Percentiles rank a stretch among this genome's conserved stretches.
Conservation (phyloP, 441 rosid species). For the Sinapis alba region DNA sequence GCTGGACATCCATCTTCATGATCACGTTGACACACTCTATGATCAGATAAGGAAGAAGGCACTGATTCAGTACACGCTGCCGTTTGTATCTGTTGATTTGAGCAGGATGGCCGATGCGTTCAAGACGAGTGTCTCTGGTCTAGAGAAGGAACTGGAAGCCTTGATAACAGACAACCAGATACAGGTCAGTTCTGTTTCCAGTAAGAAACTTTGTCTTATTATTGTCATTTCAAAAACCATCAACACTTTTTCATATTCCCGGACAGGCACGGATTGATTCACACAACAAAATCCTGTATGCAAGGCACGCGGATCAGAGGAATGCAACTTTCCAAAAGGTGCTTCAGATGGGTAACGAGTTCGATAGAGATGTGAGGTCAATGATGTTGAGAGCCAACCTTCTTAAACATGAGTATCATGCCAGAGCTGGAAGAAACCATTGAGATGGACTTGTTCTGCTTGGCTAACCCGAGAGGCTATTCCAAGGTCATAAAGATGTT, state of each 20-base stretch:
- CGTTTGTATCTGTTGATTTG: slow-evolving; percentile 96
- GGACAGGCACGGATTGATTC: slow-evolving; percentile 97
- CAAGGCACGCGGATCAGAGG: slow-evolving; percentile 97
- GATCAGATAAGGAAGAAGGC: slow-evolving; percentile 96
- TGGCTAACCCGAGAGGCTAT: slow-evolving; percentile 21
- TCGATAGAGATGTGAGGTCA: slow-evolving; percentile 83
- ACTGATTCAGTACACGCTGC: slow-evolving; percentile 92
- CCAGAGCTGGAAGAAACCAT: slow-evolving; percentile 61
- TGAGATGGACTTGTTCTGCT: slow-evolving; percentile 29
- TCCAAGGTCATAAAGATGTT: slow-evolving; percentile 4
- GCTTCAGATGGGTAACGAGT: slow-evolving; percentile 89
- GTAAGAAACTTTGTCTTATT: neutral
- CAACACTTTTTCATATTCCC: neutral
- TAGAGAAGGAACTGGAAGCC: slow-evolving; percentile 88
- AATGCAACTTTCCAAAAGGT: slow-evolving; percentile 94
- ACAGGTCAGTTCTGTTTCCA: slow-evolving; percentile 51
- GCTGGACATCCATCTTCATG: slow-evolving; percentile 93
- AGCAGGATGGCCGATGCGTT: slow-evolving; percentile 96
- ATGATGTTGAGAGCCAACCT: slow-evolving; percentile 93
- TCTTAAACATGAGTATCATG: slow-evolving; percentile 78
- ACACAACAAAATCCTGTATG: slow-evolving; percentile 92
- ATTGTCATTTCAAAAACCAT: neutral
- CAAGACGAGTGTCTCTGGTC: slow-evolving; percentile 79
- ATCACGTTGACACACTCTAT: slow-evolving; percentile 81
- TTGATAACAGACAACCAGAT: slow-evolving; percentile 96